Evolutionary conservation across 768 basidiomycete genomes (phyloP).

Genomic region (Pleurotus sapidus): DNA sequence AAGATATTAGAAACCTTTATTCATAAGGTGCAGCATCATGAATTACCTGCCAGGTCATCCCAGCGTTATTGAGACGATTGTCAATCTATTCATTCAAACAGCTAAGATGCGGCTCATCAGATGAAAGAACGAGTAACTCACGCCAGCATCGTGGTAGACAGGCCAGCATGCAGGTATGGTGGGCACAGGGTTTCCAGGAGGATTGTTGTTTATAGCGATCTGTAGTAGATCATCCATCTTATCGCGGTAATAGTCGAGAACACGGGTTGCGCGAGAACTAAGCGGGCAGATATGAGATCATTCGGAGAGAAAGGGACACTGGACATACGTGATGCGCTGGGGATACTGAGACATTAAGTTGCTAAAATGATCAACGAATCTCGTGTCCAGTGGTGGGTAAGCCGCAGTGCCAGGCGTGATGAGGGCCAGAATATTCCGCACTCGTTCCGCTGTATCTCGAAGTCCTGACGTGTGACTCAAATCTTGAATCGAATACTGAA

Average conservation of each 20-base stretch:
- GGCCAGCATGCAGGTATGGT: background rate
- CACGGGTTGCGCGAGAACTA: background rate
- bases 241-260: background rate
- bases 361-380: background rate
- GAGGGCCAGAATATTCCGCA: background rate
- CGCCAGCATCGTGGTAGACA: background rate
- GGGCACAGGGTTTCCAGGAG: background rate
- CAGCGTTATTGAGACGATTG: background rate
- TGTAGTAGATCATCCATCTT: background rate
- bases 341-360: background rate
- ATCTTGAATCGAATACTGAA: background rate
- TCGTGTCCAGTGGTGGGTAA: background rate
- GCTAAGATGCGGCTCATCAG: background rate
- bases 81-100: background rate
- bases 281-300: background rate
- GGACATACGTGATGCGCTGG: background rate
- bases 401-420: background rate
- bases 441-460: background rate
- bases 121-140: background rate
- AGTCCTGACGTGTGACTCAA: background rate
- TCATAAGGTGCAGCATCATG: background rate
- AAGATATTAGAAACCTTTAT: background rate
- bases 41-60: background rate
- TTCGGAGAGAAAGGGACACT: too few relatives aligned
- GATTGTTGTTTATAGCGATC: background rate